A percentile compares a stretch with the other conserved stretches of the same genome.
Conservation (phyloP, 1,284 basidiomycete genomes). For the Ganoderma leucocontextum region DNA sequence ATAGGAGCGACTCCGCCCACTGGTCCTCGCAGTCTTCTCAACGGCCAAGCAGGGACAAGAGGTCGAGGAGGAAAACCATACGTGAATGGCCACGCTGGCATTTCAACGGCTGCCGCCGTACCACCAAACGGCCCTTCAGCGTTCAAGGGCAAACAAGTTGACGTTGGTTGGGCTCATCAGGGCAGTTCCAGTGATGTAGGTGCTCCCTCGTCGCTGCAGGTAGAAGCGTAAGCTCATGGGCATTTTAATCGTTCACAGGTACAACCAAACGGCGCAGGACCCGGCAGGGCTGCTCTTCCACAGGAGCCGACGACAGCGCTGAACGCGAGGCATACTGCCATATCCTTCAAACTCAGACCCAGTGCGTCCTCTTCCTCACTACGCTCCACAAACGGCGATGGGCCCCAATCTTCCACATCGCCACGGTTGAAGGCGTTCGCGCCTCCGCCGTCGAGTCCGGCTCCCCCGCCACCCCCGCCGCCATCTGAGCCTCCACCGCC, state of each 20-base stretch:
- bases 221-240: constrained; percentile 38
- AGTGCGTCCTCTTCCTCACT: constrained; percentile 26
- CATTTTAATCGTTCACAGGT: constrained; percentile 33
- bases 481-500: constrained; percentile 37
- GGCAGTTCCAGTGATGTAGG: constrained; percentile 36
- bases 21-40: constrained; percentile 62
- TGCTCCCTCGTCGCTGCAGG: constrained; percentile 29
- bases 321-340: constrained; percentile 35
- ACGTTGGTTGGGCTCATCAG: constrained; percentile 31
- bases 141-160: constrained; percentile 47
- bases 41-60: constrained; percentile 38
- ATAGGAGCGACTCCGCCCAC: constrained; percentile 63
- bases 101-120: constrained; percentile 35
- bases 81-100: constrained; percentile 41
- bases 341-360: constrained; percentile 42
- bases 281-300: constrained; percentile 33
- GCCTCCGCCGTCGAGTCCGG: constrained; percentile 29
- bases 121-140: constrained; percentile 40
- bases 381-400: constrained; percentile 25
- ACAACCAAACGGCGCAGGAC: constrained; percentile 41
- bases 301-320: constrained; percentile 37
- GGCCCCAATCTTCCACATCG: constrained; percentile 33
- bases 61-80: constrained; percentile 40
- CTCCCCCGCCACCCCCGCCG: constrained; percentile 37
- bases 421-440: constrained; percentile 35